phyloP scores from a whole-genome alignment of 352 stramenopile genomes.

The Phytophthora idaei region DNA sequence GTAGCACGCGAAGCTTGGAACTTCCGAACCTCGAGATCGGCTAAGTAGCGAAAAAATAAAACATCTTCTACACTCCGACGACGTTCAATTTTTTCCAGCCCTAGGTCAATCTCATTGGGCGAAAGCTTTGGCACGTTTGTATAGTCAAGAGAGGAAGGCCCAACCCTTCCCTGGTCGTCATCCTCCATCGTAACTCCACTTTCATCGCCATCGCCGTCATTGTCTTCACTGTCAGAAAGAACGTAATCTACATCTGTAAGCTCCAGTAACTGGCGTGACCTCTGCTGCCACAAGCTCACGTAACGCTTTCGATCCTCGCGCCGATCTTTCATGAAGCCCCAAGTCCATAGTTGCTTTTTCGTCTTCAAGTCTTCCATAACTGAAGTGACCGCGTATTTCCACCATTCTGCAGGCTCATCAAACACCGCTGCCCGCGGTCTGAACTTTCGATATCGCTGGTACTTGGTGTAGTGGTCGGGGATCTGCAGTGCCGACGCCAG shows the following conservation, averaged over 20 bases:
- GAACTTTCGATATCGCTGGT: constrained; percentile 74
- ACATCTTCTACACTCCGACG: constrained; percentile 81
- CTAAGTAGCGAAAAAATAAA: constrained; percentile 85
- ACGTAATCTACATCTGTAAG: constrained; percentile 42
- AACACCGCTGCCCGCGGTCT: constrained; percentile 61
- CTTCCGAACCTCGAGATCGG: constrained; percentile 58
- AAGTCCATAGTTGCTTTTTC: constrained; percentile 81
- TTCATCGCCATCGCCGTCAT: constrained; percentile 46
- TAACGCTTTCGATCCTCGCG: constrained; percentile 80
- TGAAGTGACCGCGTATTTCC: constrained; percentile 78
- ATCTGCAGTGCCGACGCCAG: constrained; percentile 73
- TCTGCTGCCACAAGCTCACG: constrained; percentile 66
- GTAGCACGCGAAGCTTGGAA: constrained; percentile 26
- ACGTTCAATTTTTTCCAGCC: constrained; percentile 77
- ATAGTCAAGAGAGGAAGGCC: constrained; percentile 8
- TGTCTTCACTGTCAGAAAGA: constrained; percentile 65
- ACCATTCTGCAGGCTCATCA: constrained; percentile 73
- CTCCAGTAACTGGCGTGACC: constrained; percentile 35
- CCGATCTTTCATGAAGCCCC: constrained; percentile 84
- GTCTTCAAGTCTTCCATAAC: constrained; percentile 60
- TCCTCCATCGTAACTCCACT: constrained; percentile 27
- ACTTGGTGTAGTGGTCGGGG: constrained; percentile 78
- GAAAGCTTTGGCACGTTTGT: constrained; percentile 20
- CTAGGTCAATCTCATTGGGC: constrained; percentile 36
- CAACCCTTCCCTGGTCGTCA: constrained; percentile 13